A percentile compares a stretch with the other conserved stretches of the same genome.
These are phyloP conservation scores for Lodderomyces margitis DNA, from an alignment of 1,139 yeast genomes.

Conservation along the genomic window DNA sequence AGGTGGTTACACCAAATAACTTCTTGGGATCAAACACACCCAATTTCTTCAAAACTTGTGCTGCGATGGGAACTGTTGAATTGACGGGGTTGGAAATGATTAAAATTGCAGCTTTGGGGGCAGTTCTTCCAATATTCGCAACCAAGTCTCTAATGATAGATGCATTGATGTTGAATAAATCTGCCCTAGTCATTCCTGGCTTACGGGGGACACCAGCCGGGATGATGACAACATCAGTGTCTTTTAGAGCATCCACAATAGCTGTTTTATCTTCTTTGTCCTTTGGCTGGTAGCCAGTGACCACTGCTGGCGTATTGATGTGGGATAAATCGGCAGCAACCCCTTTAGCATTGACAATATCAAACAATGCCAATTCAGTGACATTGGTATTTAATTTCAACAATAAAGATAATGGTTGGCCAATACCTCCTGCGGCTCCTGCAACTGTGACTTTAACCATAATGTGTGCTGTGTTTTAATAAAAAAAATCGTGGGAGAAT, in stretches of 20 bases:
- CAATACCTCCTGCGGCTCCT: slow-evolving; percentile 83
- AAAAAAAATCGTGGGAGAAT: no score
- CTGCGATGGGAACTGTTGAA: slow-evolving; percentile 74
- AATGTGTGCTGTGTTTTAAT: no score
- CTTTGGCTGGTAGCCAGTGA: slow-evolving; percentile 55
- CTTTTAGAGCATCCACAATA: slow-evolving; percentile 48
- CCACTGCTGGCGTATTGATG: slow-evolving; percentile 58
- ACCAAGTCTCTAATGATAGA: slow-evolving; percentile 62
- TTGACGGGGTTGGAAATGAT: slow-evolving; percentile 76
- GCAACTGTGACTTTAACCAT: slow-evolving; percentile 71
- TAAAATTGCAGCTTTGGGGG: slow-evolving; percentile 63
- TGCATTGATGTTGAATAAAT: slow-evolving; percentile 71
- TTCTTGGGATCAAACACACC: slow-evolving; percentile 64
- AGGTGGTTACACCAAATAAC: slow-evolving; percentile 71
- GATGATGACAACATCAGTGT: slow-evolving; percentile 59
- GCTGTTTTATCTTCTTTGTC: slow-evolving; percentile 49
- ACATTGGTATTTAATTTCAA: slow-evolving; percentile 57
- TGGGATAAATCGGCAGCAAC: slow-evolving; percentile 76
- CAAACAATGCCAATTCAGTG: slow-evolving; percentile 58
- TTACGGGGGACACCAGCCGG: slow-evolving; percentile 87
- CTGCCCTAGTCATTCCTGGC: slow-evolving; percentile 81
- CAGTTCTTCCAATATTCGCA: slow-evolving; percentile 52
- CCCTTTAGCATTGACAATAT: slow-evolving; percentile 67
- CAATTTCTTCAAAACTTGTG: slow-evolving; percentile 60
- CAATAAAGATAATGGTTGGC: slow-evolving; percentile 69